Evolutionary conservation across 495 filamentous ascomycete species (phyloP), one percentile per base, ranked within the genome.

Genomic region (Neurospora sublineolata): DNA sequence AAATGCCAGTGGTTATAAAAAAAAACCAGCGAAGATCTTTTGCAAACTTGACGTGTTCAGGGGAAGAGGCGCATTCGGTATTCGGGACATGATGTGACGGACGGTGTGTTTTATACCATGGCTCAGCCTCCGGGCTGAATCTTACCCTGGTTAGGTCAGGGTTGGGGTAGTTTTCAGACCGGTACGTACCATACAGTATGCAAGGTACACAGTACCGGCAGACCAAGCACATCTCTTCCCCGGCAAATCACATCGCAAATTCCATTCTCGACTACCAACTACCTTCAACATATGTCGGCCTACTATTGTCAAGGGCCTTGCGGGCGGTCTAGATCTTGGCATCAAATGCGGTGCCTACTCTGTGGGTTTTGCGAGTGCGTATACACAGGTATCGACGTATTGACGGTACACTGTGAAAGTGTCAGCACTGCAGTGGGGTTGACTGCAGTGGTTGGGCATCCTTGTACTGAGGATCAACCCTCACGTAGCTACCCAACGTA

Each of bases 321-420:
- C 0, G 46, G 0, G 20, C 5, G 1, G 1, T 27, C 9, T 12
- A 0, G 1, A 58, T 58, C 1, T 7, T 1, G 5, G 20, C 1
- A 27, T 1, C 9, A 46, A 1, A 18, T 42, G 16, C 1, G 40
- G 6, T 46, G n/a, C 1, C 18, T 23, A 10, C 16, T 20, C 0
- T 3, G 0, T 23, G 3, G 9, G n/a, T 11, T 41, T 9, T 46
- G 42, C 18, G 3, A 0, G 18, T 0, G 42, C n/a, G 0, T 23
- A 0, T 46, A 46, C 3, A 46, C 42, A 0, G n/a, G 8, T 11
- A 11, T 23, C 0, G 0, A 20, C 8, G 42, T 11, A 46, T 9
- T 42, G 42, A 23, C 14, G 39, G n/a, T 46, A 46, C n/a, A 46
- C n/a, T 11, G n/a, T 44, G 42, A 20, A 4, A 46, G 7, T n/a